A percentile compares a stretch with the other conserved stretches of the same genome.
These are phyloP conservation scores for Chlorella ohadii DNA, from an alignment of 139 green algal species.

Conservation along the genomic window DNA sequence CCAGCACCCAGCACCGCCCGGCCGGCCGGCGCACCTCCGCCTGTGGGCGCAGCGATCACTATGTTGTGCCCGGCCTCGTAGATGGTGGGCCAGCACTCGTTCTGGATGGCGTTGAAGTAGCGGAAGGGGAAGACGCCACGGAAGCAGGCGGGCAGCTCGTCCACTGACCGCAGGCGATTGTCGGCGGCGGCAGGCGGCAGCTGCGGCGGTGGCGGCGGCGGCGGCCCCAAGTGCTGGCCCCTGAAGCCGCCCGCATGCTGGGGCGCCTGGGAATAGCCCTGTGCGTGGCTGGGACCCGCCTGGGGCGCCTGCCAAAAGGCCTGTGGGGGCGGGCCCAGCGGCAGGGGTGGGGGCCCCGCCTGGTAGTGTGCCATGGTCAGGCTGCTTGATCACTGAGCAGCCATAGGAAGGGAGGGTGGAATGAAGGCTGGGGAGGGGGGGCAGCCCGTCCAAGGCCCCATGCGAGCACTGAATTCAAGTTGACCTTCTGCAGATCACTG, in stretches of 20 bases:
- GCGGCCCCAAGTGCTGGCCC: not conserved
- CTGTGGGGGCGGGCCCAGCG: not conserved
- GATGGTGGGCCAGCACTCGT: conserved; percentile 80
- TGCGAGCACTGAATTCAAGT: no score
- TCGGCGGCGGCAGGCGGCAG: not conserved
- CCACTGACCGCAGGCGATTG: conserved; percentile 35
- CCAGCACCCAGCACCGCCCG: no score
- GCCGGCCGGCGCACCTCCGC: no score
- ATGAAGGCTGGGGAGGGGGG: no score
- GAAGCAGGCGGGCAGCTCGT: conserved; percentile 62
- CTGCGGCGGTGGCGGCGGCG: not conserved
- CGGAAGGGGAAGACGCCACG: conserved; percentile 57
- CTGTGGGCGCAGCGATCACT: conserved; percentile 86
- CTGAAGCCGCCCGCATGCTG: no score
- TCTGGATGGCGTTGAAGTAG: conserved; percentile 97
- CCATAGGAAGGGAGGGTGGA: no score
- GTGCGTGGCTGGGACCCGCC: not conserved
- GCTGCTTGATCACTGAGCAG: no score
- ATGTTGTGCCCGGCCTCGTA: conserved; percentile 72
- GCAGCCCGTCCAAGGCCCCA: no score
- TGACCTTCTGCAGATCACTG: no score
- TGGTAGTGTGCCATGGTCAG: no score
- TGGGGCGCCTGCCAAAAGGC: not conserved
- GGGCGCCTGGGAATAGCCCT: no score
- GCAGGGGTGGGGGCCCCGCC: not conserved